phyloP scores from a whole-genome alignment of 2,329 filamentous ascomycete species.

The Aspergillus cejpii region DNA sequence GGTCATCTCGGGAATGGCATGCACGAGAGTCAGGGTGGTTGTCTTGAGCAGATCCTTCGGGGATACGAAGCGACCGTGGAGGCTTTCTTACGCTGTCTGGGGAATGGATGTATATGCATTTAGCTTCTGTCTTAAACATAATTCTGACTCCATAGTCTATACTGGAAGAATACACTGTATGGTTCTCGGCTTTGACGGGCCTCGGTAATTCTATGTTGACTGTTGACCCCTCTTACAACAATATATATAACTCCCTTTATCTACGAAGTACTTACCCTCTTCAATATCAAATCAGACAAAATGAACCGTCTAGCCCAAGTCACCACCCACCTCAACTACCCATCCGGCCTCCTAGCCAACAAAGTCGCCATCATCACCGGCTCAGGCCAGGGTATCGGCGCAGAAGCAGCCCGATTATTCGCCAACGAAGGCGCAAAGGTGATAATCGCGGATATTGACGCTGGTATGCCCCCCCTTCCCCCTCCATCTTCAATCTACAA shows the following conservation, averaged over 20 bases:
- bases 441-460: constrained; percentile 76
- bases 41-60: constrained; percentile 24
- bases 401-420: constrained; percentile 73
- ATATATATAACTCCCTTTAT: too few species aligned
- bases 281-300: neutral
- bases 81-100: constrained; percentile 23
- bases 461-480: constrained; percentile 43
- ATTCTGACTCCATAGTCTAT: too few species aligned
- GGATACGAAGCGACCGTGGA: constrained; percentile 28
- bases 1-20: neutral
- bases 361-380: constrained; percentile 86
- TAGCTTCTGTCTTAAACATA: too few species aligned
- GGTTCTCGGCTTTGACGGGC: constrained; percentile 8
- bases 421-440: constrained; percentile 85
- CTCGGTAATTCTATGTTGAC: constrained; percentile 10
- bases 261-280: constrained; percentile 9
- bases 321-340: constrained; percentile 72
- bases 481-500: neutral
- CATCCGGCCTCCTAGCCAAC: constrained; percentile 67
- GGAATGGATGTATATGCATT: constrained; percentile 26
- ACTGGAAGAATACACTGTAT: too few species aligned
- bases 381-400: constrained; percentile 79
- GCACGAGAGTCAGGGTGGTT: constrained; percentile 12
- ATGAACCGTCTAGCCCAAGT: constrained; percentile 59
- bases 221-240: constrained; percentile 3